Evolutionary conservation across 2,329 filamentous ascomycete species (phyloP).

Genomic region (Claviceps digitariae): DNA sequence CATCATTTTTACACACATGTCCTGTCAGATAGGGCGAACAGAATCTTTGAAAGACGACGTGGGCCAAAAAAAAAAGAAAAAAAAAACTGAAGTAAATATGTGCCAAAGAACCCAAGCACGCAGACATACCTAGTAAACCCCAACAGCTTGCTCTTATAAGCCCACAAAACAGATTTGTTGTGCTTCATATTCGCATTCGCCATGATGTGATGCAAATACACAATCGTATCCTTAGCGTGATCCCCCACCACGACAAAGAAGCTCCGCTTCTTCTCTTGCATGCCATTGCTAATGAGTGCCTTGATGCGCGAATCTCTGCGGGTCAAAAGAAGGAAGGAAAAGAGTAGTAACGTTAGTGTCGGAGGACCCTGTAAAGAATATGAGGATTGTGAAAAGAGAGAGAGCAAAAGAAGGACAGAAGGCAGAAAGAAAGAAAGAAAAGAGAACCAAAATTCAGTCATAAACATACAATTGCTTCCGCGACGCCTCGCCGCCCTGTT

Average conservation of each 20-base stretch:
- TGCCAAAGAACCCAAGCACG: not conserved
- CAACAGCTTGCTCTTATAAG: constrained; percentile 94
- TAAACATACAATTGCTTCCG: constrained; percentile 41
- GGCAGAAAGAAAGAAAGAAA: not conserved
- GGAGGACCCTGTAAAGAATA: not conserved
- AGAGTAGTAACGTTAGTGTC: not conserved
- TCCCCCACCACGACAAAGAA: constrained; percentile 95
- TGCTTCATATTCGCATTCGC: constrained; percentile 80
- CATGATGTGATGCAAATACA: constrained; percentile 85
- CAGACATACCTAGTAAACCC: constrained; percentile 61
- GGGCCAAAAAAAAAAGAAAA: not conserved
- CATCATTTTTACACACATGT: not conserved
- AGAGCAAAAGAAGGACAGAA: not conserved
- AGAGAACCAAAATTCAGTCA: not conserved
- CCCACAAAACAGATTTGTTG: constrained; percentile 87
- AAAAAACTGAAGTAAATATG: not conserved
- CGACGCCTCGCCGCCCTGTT: constrained; percentile 33
- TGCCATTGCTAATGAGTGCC: constrained; percentile 79
- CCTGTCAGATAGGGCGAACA: not conserved
- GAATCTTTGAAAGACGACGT: not conserved
- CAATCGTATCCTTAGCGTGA: constrained; percentile 88
- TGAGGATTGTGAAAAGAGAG: too few relatives aligned
- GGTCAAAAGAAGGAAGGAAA: not conserved
- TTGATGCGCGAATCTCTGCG: constrained; percentile 75
- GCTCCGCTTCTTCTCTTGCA: constrained; percentile 92